phyloP scores from a whole-genome alignment of 169 alveolate species.

The Plasmodium inui region DNA sequence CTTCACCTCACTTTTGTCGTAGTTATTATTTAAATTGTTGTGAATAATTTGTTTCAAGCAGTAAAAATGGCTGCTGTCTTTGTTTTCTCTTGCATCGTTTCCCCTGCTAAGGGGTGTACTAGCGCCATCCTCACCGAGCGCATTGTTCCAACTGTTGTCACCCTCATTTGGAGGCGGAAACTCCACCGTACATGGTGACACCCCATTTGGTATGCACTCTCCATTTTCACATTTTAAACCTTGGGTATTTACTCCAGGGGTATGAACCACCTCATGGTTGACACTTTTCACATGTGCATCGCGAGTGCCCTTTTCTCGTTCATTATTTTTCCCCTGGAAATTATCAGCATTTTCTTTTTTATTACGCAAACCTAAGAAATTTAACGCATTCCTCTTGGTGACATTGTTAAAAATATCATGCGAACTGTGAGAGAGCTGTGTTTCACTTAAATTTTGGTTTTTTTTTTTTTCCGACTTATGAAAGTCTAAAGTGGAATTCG shows the following conservation, averaged over 20 bases:
- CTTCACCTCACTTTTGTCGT: constrained; percentile 72
- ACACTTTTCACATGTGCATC: constrained; percentile 16
- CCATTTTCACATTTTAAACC: background rate
- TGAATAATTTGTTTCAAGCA: constrained; percentile 58
- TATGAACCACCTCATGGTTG: background rate
- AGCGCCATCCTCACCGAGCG: background rate
- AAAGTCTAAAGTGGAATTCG: constrained; percentile 25
- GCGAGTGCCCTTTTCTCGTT: constrained; percentile 16
- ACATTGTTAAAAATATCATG: constrained; percentile 15
- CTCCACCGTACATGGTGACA: background rate
- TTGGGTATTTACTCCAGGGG: background rate
- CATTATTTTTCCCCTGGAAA: background rate
- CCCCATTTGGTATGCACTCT: background rate
- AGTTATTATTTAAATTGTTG: constrained; percentile 69
- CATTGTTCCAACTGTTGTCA: background rate
- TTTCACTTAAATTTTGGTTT: constrained; percentile 13
- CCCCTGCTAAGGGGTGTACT: background rate
- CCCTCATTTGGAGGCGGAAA: background rate
- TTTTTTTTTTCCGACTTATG: constrained; percentile 14
- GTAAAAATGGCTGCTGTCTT: constrained; percentile 11
- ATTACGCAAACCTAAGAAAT: constrained; percentile 57
- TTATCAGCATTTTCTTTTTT: constrained; percentile 21
- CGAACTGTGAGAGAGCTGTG: background rate
- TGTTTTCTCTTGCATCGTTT: background rate
- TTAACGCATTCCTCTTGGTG: constrained; percentile 57